Conservation (phyloP, 2,329 filamentous ascomycete genomes). For the Simplicillium sp. region DNA sequence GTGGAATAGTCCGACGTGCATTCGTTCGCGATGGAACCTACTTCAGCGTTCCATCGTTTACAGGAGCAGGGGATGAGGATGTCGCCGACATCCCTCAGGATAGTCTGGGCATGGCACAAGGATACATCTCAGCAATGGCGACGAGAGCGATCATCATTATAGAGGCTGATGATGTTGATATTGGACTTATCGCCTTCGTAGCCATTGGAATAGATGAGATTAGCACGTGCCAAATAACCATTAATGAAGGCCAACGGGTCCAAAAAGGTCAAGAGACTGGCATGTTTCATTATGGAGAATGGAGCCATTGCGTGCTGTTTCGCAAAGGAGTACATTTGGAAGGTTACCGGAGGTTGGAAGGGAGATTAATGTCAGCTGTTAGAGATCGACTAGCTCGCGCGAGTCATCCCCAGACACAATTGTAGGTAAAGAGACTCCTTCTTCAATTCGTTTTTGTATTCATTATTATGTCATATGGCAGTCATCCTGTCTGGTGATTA, state of each 20-base stretch:
- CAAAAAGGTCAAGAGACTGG: conserved; percentile 63
- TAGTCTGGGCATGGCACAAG: conserved; percentile 45
- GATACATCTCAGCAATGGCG: conserved; percentile 56
- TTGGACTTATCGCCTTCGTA: conserved; percentile 62
- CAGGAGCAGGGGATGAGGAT: conserved; percentile 19
- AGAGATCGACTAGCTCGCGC: conserved; percentile 22
- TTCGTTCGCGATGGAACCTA: conserved; percentile 57
- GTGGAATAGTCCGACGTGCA: conserved; percentile 48
- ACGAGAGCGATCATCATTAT: conserved; percentile 63
- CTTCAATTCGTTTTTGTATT: too few relatives aligned
- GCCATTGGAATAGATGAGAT: conserved; percentile 72
- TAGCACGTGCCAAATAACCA: conserved; percentile 62
- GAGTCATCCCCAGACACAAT: too few relatives aligned
- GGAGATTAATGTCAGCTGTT: conserved; percentile 28
- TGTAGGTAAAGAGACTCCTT: too few relatives aligned
- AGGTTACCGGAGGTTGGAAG: conserved; percentile 23
- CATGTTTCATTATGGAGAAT: conserved; percentile 75
- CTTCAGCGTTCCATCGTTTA: conserved; percentile 48
- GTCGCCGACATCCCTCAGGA: conserved; percentile 25
- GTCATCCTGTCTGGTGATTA: too few relatives aligned
- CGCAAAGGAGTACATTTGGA: conserved; percentile 40
- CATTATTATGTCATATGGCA: too few relatives aligned
- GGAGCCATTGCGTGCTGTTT: conserved; percentile 60
- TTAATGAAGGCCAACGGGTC: conserved; percentile 54
- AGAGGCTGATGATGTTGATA: conserved; percentile 55